Evolutionary conservation across 106 monocot species (phyloP), one percentile per base, ranked within the genome.

Genomic region (Phalaenopsis aphrodite): DNA sequence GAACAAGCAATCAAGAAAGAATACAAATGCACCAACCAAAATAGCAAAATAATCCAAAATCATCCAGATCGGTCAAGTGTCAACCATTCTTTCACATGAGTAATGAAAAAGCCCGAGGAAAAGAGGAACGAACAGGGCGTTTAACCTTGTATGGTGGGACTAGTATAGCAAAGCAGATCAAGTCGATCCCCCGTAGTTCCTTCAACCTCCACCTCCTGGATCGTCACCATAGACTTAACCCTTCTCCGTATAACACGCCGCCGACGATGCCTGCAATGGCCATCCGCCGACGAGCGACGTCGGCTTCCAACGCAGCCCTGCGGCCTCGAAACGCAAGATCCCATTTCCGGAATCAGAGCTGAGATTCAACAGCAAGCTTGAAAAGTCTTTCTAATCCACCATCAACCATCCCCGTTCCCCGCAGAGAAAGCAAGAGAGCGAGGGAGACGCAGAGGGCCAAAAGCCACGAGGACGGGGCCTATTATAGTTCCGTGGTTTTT

Each of bases 241-340:
- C 83, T 42, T 84, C 81, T 17, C 56, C 72, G 56, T 58, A 15
- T 43, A 36, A 5, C 72, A 86, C 87, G 66, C 56, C 72, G 47
- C 21, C 83, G 49, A 1, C 56, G 38, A 23, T 42, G 52, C 43
- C 47, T 39, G 12, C 78, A 58, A 45, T 9, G 23, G n/a, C 48
- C 82, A n/a, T 81, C 83, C 67, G 76, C 55, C 5, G 81, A 55
- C 76, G 72, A 14, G 49, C 37, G 42, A 46, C 86, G 64, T n/a
- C 84, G 75, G 19, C 42, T 16, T 19, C 42, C 79, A 24, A 87
- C 85, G 83, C 93, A 93, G 8, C 67, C 87, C 49, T 86, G 86
- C 77, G 83, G 77, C 77, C 87, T 79, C 85, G 97, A 94, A 23
- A 89, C 85, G 87, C 97, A 97, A 55, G 76, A 66, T 23, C 97